A percentile compares a stretch with the other conserved stretches of the same genome.
phyloP scores from a whole-genome alignment of 768 basidiomycete species.

The Lactarius sanguifluus region DNA sequence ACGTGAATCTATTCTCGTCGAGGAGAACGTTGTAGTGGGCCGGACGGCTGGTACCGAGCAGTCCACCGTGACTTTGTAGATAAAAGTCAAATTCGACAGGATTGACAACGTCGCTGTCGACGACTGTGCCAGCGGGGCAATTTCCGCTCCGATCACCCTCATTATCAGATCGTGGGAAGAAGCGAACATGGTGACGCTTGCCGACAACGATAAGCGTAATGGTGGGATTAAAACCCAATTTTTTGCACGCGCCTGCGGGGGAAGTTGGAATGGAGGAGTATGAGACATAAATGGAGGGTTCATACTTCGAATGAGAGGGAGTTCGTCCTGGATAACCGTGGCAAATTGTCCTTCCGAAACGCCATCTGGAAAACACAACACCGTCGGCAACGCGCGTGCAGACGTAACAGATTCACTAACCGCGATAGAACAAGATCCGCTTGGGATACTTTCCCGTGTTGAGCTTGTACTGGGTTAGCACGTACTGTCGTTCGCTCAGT shows the following conservation, averaged over 20 bases:
- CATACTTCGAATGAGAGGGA: slow-evolving; percentile 58
- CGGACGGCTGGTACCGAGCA: slow-evolving; percentile 73
- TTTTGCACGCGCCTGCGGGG: slow-evolving; percentile 57
- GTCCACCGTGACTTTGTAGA: slow-evolving; percentile 72
- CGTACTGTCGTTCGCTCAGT: slow-evolving; percentile 40
- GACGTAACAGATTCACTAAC: slow-evolving; percentile 37
- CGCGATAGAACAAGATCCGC: slow-evolving; percentile 75
- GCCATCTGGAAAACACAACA: slow-evolving; percentile 40
- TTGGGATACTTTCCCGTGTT: slow-evolving; percentile 61
- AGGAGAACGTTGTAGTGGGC: slow-evolving; percentile 56
- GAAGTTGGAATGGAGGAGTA: not conserved
- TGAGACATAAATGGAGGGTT: not conserved
- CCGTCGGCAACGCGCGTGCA: not conserved
- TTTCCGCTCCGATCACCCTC: slow-evolving; percentile 71
- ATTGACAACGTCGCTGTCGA: slow-evolving; percentile 68
- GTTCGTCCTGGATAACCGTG: slow-evolving; percentile 53
- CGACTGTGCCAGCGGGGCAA: slow-evolving; percentile 74
- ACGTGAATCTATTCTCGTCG: slow-evolving; percentile 65
- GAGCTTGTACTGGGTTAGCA: slow-evolving; percentile 58
- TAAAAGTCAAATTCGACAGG: slow-evolving; percentile 79
- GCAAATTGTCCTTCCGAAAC: slow-evolving; percentile 56
- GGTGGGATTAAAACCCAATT: slow-evolving; percentile 56
- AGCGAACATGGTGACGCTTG: slow-evolving; percentile 69
- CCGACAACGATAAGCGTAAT: slow-evolving; percentile 81
- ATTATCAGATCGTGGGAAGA: slow-evolving; percentile 48